These are phyloP conservation scores for Scalesia atractyloides DNA, from an alignment of 129 eudicot species.

Conservation along the genomic window DNA sequence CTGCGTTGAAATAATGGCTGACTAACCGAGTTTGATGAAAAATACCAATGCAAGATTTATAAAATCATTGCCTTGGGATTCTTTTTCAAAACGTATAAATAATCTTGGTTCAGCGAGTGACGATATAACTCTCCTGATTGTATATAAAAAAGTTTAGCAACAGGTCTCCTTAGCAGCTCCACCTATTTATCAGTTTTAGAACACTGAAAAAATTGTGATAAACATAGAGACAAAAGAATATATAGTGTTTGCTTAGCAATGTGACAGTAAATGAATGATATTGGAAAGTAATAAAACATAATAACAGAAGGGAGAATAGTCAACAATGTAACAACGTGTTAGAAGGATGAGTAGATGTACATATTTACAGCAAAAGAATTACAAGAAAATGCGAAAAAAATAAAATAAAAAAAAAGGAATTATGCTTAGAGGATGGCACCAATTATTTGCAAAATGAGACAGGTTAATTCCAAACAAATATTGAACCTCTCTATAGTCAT, in stretches of 20 bases:
- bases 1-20: conserved; percentile 64
- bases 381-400: background rate
- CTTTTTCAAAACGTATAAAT: conserved; percentile 22
- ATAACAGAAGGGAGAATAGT: background rate
- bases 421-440: conserved; percentile 15
- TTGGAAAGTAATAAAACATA: conserved; percentile 17
- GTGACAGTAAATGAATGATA: background rate
- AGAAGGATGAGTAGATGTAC: background rate
- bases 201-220: background rate
- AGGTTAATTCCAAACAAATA: background rate
- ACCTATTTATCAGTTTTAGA: conserved; percentile 10
- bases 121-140: conserved; percentile 10
- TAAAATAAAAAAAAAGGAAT: background rate
- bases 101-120: conserved; percentile 5
- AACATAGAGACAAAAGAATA: conserved; percentile 11
- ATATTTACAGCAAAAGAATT: conserved; percentile 10
- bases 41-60: conserved; percentile 39
- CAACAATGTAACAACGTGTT: background rate
- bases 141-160: conserved; percentile 4
- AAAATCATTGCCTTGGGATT: conserved; percentile 41
- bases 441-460: conserved; percentile 19
- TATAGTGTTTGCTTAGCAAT: background rate
- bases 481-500: background rate
- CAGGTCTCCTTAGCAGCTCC: background rate
- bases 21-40: conserved; percentile 39